Evolutionary conservation across 1,139 yeast species (phyloP).

Genomic region (Saccharomyces hybrid): DNA sequence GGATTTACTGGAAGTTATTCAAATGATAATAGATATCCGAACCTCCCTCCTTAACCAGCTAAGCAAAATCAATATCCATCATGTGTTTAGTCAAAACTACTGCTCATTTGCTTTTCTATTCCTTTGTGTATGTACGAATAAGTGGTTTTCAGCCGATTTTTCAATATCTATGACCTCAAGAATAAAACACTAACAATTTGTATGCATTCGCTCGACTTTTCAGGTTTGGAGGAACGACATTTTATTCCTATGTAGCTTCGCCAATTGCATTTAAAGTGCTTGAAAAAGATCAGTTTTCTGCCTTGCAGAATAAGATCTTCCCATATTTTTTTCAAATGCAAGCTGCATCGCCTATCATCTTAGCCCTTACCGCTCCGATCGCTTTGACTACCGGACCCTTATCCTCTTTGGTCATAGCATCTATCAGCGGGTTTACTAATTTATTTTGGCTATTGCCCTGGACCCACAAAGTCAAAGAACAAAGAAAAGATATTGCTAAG

Average conservation of each 20-base stretch:
- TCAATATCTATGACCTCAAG: background rate
- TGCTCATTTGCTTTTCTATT: constrained; percentile 26
- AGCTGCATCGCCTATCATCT: constrained; percentile 54
- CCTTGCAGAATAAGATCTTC: constrained; percentile 67
- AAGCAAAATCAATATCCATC: background rate
- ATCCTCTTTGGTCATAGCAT: constrained; percentile 47
- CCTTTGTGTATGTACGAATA: constrained; percentile 25
- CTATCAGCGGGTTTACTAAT: constrained; percentile 61
- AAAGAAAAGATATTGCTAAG: constrained; percentile 36
- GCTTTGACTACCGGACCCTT: constrained; percentile 38
- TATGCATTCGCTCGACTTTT: constrained; percentile 5
- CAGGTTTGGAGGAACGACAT: constrained; percentile 71
- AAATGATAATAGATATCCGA: background rate
- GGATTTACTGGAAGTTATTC: background rate
- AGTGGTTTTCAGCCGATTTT: background rate
- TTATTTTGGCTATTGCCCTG: constrained; percentile 57
- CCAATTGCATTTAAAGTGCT: constrained; percentile 75
- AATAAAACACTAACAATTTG: constrained; percentile 1
- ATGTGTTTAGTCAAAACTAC: constrained; percentile 25
- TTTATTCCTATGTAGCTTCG: constrained; percentile 80
- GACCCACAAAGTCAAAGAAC: constrained; percentile 51
- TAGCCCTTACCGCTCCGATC: constrained; percentile 68
- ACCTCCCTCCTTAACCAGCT: background rate
- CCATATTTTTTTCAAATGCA: constrained; percentile 78
- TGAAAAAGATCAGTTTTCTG: constrained; percentile 70